Percentiles rank a stretch among this genome's conserved stretches.
Conservation (phyloP, 805 yeast species). For the Saturnispora dispora region DNA sequence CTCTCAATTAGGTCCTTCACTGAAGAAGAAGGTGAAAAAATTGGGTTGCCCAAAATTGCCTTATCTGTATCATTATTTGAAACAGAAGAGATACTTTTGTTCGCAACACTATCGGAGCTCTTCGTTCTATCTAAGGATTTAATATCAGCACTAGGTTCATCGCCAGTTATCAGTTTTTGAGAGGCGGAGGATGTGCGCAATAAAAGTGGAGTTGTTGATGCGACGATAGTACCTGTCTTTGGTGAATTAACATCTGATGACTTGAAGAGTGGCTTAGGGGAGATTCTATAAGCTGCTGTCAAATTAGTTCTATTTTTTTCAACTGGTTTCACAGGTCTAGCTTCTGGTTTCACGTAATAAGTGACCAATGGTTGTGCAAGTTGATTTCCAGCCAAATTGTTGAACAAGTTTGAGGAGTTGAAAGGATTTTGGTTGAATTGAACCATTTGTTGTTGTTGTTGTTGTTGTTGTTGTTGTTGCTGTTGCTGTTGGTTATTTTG, state of each 20-base stretch:
- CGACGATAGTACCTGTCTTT: constrained; percentile 20
- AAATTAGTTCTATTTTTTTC: constrained; percentile 54
- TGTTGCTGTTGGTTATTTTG: constrained; percentile 13
- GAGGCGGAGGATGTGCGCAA: constrained; percentile 1
- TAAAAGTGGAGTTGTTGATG: constrained; percentile 16
- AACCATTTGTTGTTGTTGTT: constrained; percentile 23
- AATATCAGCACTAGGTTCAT: constrained; percentile 1
- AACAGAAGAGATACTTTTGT: constrained; percentile 10
- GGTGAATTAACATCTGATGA: constrained; percentile 18
- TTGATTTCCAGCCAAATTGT: constrained; percentile 24
- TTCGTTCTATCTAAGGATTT: neutral
- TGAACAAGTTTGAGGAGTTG: constrained; percentile 66
- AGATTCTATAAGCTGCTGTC: constrained; percentile 49
- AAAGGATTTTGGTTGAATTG: constrained; percentile 54
- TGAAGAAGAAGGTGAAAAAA: constrained; percentile 55
- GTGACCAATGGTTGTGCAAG: constrained; percentile 26
- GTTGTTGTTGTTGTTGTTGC: constrained; percentile 17
- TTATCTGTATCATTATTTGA: constrained; percentile 43
- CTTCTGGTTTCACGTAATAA: constrained; percentile 42
- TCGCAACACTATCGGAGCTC: constrained; percentile 13
- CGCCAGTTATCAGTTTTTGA: constrained; percentile 2
- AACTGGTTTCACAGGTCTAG: constrained; percentile 38
- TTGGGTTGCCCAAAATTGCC: constrained; percentile 61
- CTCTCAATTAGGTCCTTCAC: constrained; percentile 48
- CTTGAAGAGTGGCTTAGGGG: constrained; percentile 52